Evolutionary conservation across 192 early-diverging fungal genomes (phyloP).

Genomic region (Gaertneriomyces sp.): DNA sequence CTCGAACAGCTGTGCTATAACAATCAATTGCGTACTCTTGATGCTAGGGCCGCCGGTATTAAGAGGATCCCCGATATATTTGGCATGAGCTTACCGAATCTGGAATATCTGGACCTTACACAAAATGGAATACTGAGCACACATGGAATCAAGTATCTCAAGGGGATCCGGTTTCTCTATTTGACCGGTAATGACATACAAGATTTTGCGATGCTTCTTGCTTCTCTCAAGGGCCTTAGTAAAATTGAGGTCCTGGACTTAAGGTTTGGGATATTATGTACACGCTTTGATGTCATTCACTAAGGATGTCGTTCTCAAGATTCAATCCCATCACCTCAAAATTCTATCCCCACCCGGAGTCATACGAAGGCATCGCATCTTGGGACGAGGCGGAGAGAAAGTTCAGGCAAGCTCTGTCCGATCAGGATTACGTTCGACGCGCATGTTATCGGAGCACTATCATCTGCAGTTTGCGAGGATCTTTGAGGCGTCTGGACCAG

Average conservation of each 20-base stretch:
- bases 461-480: constrained; percentile 7
- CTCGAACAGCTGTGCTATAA: constrained; percentile 9
- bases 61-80: constrained; percentile 9
- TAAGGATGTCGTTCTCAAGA: constrained; percentile 6
- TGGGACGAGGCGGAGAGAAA: constrained; percentile 16
- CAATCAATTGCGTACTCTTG: constrained; percentile 2
- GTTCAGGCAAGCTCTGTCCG: constrained; percentile 21
- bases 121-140: constrained; percentile 20
- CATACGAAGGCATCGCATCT: not conserved
- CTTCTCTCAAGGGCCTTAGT: not conserved
- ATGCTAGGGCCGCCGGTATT: not conserved
- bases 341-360: constrained; percentile 2
- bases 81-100: not conserved
- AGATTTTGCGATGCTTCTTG: constrained; percentile 12
- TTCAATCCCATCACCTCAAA: constrained; percentile 16
- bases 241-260: constrained; percentile 24
- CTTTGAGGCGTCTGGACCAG: constrained; percentile 19
- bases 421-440: constrained; percentile 23
- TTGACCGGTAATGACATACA: constrained; percentile 11
- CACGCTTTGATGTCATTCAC: no score
- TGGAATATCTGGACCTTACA: constrained; percentile 20
- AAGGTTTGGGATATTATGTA: constrained; percentile 9
- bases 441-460: constrained; percentile 23
- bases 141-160: constrained; percentile 2
- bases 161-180: constrained; percentile 13